Evolutionary conservation across 768 basidiomycete species (phyloP).

Genomic region (Crassisporium funariophilum): DNA sequence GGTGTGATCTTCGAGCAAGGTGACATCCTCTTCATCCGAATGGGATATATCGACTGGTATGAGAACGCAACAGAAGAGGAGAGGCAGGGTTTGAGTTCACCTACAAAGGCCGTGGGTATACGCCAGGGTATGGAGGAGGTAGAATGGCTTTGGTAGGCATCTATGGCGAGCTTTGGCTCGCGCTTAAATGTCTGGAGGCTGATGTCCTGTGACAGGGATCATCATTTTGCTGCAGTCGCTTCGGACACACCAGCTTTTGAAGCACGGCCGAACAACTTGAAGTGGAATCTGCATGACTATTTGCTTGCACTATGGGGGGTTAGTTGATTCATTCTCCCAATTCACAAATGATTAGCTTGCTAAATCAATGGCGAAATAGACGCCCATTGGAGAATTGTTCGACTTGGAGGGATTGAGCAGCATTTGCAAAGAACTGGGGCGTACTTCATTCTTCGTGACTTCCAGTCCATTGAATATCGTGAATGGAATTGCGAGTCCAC

Average conservation of each 20-base stretch:
- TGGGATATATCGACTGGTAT: slow-evolving; percentile 25
- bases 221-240: slow-evolving; percentile 28
- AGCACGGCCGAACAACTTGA: slow-evolving; percentile 20
- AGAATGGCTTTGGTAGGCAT: slow-evolving; percentile 25
- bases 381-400: slow-evolving; percentile 28
- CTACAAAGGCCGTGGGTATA: slow-evolving; percentile 16
- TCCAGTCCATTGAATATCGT: slow-evolving; percentile 27
- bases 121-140: slow-evolving; percentile 22
- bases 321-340: slow-evolving; percentile 1
- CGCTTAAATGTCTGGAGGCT: too few relatives aligned
- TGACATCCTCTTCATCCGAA: slow-evolving; percentile 27
- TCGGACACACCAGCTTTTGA: slow-evolving; percentile 27
- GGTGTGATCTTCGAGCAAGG: slow-evolving; percentile 21
- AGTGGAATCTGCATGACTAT: slow-evolving; percentile 29
- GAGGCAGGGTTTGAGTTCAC: slow-evolving; percentile 1
- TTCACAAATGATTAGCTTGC: not conserved
- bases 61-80: slow-evolving; percentile 24
- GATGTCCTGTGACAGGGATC: slow-evolving; percentile 14
- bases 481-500: slow-evolving; percentile 29
- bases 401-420: slow-evolving; percentile 26
- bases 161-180: not conserved
- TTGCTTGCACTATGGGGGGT: slow-evolving; percentile 27
- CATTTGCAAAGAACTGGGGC: slow-evolving; percentile 20
- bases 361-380: slow-evolving; percentile 8
- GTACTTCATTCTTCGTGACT: slow-evolving; percentile 27